Evolutionary conservation across 1,139 yeast genomes (phyloP).

Genomic region (Blastobotrys proliferans): DNA sequence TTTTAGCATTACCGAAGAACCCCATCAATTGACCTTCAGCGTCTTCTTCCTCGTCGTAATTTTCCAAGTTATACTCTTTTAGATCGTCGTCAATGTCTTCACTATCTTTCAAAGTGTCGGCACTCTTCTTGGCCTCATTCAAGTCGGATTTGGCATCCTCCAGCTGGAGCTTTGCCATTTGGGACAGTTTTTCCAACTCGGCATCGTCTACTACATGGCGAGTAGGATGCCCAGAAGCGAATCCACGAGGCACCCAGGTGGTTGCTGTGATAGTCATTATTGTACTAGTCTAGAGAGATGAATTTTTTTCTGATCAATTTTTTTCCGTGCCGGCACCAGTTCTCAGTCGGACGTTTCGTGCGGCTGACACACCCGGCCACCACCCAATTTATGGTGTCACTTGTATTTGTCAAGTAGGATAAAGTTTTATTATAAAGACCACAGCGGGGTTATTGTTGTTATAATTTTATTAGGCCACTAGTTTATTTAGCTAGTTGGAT

Average conservation of each 20-base stretch:
- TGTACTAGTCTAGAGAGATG: too few relatives aligned
- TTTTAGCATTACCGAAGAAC: conserved; percentile 41
- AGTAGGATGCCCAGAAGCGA: conserved; percentile 88
- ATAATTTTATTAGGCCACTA: too few relatives aligned
- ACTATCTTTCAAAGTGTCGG: conserved; percentile 23
- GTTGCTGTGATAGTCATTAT: conserved; percentile 79
- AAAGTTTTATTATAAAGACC: too few relatives aligned
- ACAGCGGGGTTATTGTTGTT: too few relatives aligned
- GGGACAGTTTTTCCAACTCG: conserved; percentile 86
- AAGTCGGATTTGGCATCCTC: conserved; percentile 27
- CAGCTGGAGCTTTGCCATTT: conserved; percentile 78
- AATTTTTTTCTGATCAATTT: too few relatives aligned
- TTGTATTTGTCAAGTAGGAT: too few relatives aligned
- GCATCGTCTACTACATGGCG: conserved; percentile 84
- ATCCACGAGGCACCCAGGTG: conserved; percentile 95
- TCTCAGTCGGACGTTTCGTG: too few relatives aligned
- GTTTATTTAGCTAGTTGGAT: too few relatives aligned
- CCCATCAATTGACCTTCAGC: conserved; percentile 41
- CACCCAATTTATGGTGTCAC: too few relatives aligned
- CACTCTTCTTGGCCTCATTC: conserved; percentile 16
- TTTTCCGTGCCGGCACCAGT: too few relatives aligned
- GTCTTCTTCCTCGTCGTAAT: conserved; percentile 70
- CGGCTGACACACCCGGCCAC: too few relatives aligned
- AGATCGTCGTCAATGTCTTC: conserved; percentile 54
- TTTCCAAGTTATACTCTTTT: conserved; percentile 81